Evolutionary conservation across 2,329 filamentous ascomycete species (phyloP), one percentile per base, ranked within the genome.

Genomic region (Diaporthe sp.): DNA sequence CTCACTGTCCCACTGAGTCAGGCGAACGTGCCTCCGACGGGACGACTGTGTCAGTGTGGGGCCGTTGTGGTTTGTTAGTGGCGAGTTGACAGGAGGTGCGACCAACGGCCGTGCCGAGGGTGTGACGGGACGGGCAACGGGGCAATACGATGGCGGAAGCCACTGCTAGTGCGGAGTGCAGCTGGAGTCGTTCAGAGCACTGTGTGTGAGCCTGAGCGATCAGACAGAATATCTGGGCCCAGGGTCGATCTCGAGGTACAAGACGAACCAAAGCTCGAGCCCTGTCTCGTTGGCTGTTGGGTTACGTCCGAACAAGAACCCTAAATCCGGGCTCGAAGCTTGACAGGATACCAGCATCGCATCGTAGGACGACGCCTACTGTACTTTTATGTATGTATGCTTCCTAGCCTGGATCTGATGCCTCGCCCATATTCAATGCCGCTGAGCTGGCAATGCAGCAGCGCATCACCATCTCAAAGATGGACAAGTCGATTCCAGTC

Each of bases 71-170:
- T 46, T 7, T 42, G 57, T 37, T 68, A 13, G 62, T 68, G 65
- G 65, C 46, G 13, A n/a, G 28, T 53, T 55, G 51, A 68, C 22
- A 28, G 13, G 22, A 39, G 13, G 22, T 15, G 28, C 25, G 25
- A n/a, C 34, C 65, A 55, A 70, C 65, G 65, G 65, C 46, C 31
- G 65, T 68, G 65, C 65, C 65, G 65, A 68, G 46, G 46, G 31
- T 37, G 31, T 53, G 49, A 68, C 62, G 19, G 39, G 25, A 51
- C 42, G 44, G 61, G 44, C 42, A 15, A n/a, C 17, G 44, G 60
- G 28, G 44, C 25, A 25, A 67, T 37, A 65, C 25, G 25, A 65
- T 62, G 37, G 15, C 42, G 15, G 58, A 5, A 28, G 58, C 39
- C 15, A 31, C 53, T 31, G 17, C 8, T 12, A 31, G 37, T 44